Conservation (phyloP, 2,329 filamentous ascomycete genomes). For the Dryadomyces quercus-mongolicae region DNA sequence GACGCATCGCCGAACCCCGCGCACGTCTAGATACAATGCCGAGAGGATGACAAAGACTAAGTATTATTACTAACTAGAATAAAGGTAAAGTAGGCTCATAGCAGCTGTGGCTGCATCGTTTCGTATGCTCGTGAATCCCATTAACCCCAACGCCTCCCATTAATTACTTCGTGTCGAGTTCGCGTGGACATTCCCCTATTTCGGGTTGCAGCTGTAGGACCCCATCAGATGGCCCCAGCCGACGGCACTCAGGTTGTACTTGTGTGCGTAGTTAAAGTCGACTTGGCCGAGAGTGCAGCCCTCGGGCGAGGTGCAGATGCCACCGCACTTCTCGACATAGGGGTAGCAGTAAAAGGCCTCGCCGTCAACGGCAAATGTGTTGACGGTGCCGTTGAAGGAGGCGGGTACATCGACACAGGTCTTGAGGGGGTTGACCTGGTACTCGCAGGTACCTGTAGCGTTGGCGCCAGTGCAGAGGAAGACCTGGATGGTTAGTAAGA, state of each 20-base stretch:
- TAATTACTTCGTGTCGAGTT: neutral
- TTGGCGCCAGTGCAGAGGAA: constrained; percentile 38
- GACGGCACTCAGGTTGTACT: constrained; percentile 32
- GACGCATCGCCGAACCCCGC: constrained; percentile 3
- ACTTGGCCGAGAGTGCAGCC: constrained; percentile 40
- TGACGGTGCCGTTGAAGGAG: constrained; percentile 22
- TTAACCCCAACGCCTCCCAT: neutral
- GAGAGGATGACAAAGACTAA: neutral
- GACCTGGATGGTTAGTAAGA: constrained; percentile 21
- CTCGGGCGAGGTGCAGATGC: constrained; percentile 34
- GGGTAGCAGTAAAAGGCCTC: constrained; percentile 37
- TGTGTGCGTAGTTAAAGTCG: constrained; percentile 31
- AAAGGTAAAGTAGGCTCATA: no score
- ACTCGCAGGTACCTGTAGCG: constrained; percentile 32
- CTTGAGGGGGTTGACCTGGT: constrained; percentile 29
- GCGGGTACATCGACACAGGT: constrained; percentile 32
- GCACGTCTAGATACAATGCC: neutral
- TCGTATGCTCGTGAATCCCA: neutral
- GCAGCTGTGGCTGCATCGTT: neutral
- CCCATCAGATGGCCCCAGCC: constrained; percentile 29
- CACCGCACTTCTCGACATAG: constrained; percentile 26
- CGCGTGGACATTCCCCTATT: neutral
- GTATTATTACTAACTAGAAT: neutral
- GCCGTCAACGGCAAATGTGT: constrained; percentile 40
- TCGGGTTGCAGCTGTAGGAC: constrained; percentile 10